Evolutionary conservation across 108 stramenopile species (phyloP), one percentile per base, ranked within the genome.

Genomic region (Fistulifera solaris): DNA sequence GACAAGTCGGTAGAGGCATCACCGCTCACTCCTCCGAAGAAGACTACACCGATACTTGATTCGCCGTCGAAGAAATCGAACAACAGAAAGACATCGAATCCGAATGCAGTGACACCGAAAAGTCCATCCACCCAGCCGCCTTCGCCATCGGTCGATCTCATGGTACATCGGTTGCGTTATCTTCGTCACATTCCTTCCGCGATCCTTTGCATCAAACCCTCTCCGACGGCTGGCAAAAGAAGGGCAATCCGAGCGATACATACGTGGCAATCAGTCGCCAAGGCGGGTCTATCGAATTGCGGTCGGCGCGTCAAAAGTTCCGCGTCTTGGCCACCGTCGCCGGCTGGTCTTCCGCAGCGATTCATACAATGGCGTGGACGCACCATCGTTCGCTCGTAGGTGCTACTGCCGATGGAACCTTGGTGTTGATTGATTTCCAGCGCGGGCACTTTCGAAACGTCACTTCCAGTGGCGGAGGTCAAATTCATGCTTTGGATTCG

Each of bases 401-500:
- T 13, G 81, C 75, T 18, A 78, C 80, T 58, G 66, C 67, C 10
- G 81, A 87, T 72, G 89, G 89, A 16, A 83, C 84, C 8, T 52
- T 92, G 40, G 87, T 87, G 63, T 68, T 78, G 15, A 52, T 92
- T 18, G 76, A 87, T 49, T 87, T 87, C 65, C 49, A 55, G 19
- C 54, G 59, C 2, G 65, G 72, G 40, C 75, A 75, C 38, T 68
- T 84, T 6, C 59, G 39, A 22, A 27, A 24, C 48, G 68, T 80
- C 2, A 78, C 73, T 48, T 56, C 67, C 21, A 83, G 84, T 72
- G 84, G 84, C 27, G 86, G 86, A 25, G 90, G 85, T 1, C 84
- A 75, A 17, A 75, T 92, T 10, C 81, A 86, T 63, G 78, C 78
- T 46, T 56, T 90, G 48, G 60, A 54, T 63, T 56, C 22, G 11